Evolutionary conservation across 805 yeast species (phyloP).

Genomic region (Ogataea allantospora): DNA sequence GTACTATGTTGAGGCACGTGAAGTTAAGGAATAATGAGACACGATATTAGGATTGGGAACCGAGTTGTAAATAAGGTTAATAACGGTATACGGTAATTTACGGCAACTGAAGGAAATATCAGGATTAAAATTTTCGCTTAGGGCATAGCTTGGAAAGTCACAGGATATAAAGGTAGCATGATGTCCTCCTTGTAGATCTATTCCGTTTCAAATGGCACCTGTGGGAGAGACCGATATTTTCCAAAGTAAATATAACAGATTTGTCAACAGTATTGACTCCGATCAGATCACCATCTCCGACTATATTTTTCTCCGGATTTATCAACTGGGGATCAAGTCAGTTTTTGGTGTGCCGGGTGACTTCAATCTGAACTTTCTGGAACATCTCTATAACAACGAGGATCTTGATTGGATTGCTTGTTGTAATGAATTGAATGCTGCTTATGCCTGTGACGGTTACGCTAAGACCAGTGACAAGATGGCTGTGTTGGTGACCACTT

Average conservation of each 20-base stretch:
- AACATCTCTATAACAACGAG: slow-evolving; percentile 39
- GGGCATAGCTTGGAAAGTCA: too few relatives aligned
- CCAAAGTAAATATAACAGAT: slow-evolving; percentile 6
- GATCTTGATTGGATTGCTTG: slow-evolving; percentile 40
- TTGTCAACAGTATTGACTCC: slow-evolving; percentile 9
- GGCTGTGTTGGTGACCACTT: slow-evolving; percentile 45
- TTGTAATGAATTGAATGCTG: slow-evolving; percentile 52
- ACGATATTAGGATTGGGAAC: background rate
- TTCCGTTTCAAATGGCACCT: slow-evolving; percentile 21
- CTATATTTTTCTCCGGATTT: slow-evolving; percentile 44
- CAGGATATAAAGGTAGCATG: too few relatives aligned
- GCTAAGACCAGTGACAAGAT: slow-evolving; percentile 35
- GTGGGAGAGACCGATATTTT: slow-evolving; percentile 14
- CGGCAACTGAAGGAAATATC: slow-evolving; percentile 3
- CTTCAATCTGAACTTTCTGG: slow-evolving; percentile 50
- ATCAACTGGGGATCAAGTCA: slow-evolving; percentile 43
- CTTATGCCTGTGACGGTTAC: slow-evolving; percentile 51
- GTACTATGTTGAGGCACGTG: slow-evolving; percentile 59
- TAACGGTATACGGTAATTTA: slow-evolving; percentile 3
- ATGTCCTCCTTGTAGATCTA: too few relatives aligned
- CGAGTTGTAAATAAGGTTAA: slow-evolving; percentile 5
- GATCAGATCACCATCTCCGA: slow-evolving; percentile 37
- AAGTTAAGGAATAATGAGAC: slow-evolving; percentile 27
- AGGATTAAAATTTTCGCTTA: background rate
- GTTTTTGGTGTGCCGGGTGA: slow-evolving; percentile 64